A percentile compares a stretch with the other conserved stretches of the same genome.
Conservation (phyloP, 2,329 filamentous ascomycete species). For the Meredithiella fracta region DNA sequence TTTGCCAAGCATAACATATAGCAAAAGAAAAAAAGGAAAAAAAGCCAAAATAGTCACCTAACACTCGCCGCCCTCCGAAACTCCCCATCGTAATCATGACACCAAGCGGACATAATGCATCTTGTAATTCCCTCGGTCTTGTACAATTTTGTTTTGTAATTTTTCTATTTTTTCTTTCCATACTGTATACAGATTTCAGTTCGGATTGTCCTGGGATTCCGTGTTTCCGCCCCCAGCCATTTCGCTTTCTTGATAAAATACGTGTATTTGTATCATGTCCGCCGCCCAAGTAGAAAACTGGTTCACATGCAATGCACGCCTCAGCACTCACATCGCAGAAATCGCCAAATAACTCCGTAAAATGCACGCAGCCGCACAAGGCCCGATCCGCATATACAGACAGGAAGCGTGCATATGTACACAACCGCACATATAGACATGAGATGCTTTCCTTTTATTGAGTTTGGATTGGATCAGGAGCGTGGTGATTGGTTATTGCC, state of each 20-base stretch:
- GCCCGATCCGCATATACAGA: too few relatives aligned
- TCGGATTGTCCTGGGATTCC: neutral
- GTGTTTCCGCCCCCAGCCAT: constrained; percentile 1
- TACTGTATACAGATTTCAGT: neutral
- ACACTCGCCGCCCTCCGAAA: too few relatives aligned
- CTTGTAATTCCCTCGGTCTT: too few relatives aligned
- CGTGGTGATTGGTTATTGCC: too few relatives aligned
- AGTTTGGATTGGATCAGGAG: too few relatives aligned
- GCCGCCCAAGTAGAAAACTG: neutral
- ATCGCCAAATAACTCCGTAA: too few relatives aligned
- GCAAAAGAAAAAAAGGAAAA: neutral
- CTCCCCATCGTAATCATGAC: too few relatives aligned
- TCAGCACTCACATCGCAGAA: neutral
- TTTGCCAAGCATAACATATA: neutral
- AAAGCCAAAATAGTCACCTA: neutral
- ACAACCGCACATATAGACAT: too few relatives aligned
- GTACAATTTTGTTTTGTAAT: neutral
- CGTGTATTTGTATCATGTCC: neutral
- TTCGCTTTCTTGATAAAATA: neutral
- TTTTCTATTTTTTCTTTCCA: neutral
- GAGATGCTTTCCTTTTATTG: too few relatives aligned
- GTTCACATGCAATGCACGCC: neutral
- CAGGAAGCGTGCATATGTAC: too few relatives aligned
- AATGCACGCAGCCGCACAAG: neutral
- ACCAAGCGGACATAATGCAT: too few relatives aligned